Evolutionary conservation across 768 basidiomycete genomes (phyloP).

Genomic region (Lactarius pseudohatsudake): DNA sequence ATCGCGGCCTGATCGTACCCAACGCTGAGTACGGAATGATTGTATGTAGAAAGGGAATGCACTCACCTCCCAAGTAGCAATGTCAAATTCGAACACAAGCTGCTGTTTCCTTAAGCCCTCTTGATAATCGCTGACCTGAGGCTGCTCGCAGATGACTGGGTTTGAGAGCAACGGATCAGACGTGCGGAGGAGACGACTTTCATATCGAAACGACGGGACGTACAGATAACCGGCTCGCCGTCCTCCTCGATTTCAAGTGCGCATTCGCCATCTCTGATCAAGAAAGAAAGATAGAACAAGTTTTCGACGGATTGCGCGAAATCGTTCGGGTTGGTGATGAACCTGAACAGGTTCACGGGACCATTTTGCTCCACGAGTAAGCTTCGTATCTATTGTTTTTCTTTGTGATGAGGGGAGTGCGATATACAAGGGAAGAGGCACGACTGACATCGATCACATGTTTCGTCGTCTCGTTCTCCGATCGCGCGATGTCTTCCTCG

Average conservation of each 20-base stretch:
- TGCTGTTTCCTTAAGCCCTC: conserved; percentile 73
- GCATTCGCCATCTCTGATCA: conserved; percentile 82
- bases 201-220: conserved; percentile 32
- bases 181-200: background rate
- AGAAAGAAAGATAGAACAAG: conserved; percentile 91
- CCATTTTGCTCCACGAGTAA: conserved; percentile 52
- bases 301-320: conserved; percentile 97
- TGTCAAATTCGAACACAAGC: conserved; percentile 89
- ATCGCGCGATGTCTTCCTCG: conserved; percentile 79
- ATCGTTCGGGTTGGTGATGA: conserved; percentile 86
- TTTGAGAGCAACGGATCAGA: background rate
- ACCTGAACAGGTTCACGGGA: conserved; percentile 75
- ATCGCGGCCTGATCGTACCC: conserved; percentile 69
- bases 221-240: conserved; percentile 77
- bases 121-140: conserved; percentile 60
- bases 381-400: conserved; percentile 51
- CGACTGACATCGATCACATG: conserved; percentile 70
- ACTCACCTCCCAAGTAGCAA: conserved; percentile 82
- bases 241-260: conserved; percentile 66
- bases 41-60: background rate
- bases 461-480: conserved; percentile 87
- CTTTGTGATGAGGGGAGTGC: too few species aligned
- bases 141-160: conserved; percentile 62
- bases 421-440: background rate
- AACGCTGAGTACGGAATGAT: background rate